Conservation (phyloP, 1,284 basidiomycete genomes). For the Rhodotorula sp. region DNA sequence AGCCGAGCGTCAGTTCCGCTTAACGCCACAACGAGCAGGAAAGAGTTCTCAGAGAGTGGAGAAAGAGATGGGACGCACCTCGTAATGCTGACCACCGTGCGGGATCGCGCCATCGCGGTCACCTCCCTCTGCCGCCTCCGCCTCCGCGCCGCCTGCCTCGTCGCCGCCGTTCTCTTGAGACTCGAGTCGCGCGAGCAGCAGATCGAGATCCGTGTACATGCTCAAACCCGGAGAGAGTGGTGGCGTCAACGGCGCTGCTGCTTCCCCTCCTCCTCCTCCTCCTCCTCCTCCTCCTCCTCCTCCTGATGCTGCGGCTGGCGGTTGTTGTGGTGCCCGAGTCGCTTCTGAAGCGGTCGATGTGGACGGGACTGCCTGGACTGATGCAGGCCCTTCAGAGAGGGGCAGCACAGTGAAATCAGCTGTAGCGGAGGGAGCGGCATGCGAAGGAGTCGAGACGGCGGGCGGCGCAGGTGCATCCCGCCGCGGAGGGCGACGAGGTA, state of each 20-base stretch:
- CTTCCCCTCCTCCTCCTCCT: too few relatives aligned
- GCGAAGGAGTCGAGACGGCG: background rate
- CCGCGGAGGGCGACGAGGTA: constrained; percentile 17
- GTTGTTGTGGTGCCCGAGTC: too few relatives aligned
- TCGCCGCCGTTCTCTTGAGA: constrained; percentile 2
- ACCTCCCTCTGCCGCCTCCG: background rate
- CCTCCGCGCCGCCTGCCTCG: background rate
- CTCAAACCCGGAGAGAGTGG: constrained; percentile 8
- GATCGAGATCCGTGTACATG: constrained; percentile 39
- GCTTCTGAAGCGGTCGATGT: too few relatives aligned
- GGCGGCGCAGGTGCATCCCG: background rate
- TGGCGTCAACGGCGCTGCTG: background rate
- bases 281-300: too few relatives aligned
- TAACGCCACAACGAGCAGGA: background rate
- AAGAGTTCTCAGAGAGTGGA: too few relatives aligned
- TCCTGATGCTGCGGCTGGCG: too few relatives aligned
- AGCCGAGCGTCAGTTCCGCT: too few relatives aligned
- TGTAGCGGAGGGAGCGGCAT: background rate
- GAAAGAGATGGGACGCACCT: constrained; percentile 12
- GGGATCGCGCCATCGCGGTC: background rate
- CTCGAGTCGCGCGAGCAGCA: constrained; percentile 37
- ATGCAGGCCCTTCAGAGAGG: too few relatives aligned
- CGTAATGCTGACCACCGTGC: constrained; percentile 23
- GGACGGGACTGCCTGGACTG: too few relatives aligned
- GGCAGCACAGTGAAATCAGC: too few relatives aligned